phyloP scores from a whole-genome alignment of 371 early-diverging fungal genomes.

The Umbelopsis sp. region DNA sequence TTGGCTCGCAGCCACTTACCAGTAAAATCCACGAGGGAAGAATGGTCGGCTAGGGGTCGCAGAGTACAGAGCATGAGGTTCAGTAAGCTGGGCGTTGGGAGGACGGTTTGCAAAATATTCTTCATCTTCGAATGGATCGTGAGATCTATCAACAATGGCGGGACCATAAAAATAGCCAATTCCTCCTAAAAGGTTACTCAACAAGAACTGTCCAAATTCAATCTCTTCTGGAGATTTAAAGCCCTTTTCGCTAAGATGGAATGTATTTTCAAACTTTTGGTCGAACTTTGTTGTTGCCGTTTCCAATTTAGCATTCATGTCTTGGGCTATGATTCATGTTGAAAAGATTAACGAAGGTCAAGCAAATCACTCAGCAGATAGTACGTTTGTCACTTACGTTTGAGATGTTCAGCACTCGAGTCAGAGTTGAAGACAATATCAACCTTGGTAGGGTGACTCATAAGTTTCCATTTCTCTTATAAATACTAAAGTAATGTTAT shows the following conservation, averaged over 20 bases:
- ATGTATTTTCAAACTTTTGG: conserved; percentile 74
- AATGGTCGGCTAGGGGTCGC: conserved; percentile 92
- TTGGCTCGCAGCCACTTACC: conserved; percentile 46
- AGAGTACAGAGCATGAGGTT: conserved; percentile 75
- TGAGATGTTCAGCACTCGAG: conserved; percentile 5
- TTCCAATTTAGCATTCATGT: neutral
- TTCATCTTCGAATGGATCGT: conserved; percentile 48
- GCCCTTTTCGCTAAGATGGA: conserved; percentile 69
- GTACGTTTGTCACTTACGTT: neutral
- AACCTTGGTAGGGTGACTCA: conserved; percentile 35
- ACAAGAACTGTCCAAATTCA: conserved; percentile 71
- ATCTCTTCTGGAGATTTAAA: conserved; percentile 58
- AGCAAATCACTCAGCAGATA: neutral
- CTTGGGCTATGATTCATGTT: neutral
- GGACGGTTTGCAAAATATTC: conserved; percentile 62
- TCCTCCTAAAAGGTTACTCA: conserved; percentile 91
- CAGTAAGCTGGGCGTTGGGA: conserved; percentile 59
- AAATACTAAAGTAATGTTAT: neutral
- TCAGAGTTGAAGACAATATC: conserved; percentile 60
- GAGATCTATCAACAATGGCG: conserved; percentile 50
- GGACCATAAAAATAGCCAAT: conserved; percentile 77
- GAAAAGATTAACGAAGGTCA: too few species aligned
- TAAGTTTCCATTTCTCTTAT: conserved; percentile 20
- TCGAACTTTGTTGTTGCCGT: conserved; percentile 57
- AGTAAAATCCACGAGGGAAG: conserved; percentile 95